A percentile compares a stretch with the other conserved stretches of the same genome.
phyloP scores from a whole-genome alignment of 495 filamentous ascomycete species.

The Aspergillus conjunctus region DNA sequence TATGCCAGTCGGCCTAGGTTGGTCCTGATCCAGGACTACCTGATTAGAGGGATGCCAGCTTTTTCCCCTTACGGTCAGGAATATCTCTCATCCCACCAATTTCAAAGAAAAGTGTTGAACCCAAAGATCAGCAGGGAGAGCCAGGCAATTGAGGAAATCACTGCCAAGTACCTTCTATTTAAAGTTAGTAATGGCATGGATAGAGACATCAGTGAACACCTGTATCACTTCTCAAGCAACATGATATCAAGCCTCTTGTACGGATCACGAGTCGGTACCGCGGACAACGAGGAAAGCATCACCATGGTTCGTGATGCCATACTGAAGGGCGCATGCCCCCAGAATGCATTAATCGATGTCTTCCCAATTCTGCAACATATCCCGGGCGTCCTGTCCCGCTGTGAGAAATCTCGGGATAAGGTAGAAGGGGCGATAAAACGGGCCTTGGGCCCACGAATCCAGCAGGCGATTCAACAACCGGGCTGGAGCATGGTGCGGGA shows the following conservation, averaged over 20 bases:
- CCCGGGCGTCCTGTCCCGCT: not conserved
- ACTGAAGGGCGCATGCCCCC: not conserved
- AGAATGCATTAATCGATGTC: not conserved
- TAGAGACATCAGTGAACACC: not conserved
- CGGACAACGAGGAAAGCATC: not conserved
- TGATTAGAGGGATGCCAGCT: not conserved
- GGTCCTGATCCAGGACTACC: not conserved
- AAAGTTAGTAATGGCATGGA: not conserved
- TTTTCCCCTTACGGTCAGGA: not conserved
- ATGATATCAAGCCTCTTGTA: not conserved
- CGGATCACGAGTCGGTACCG: not conserved
- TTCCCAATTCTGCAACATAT: not conserved
- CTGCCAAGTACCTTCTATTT: not conserved
- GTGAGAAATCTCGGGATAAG: not conserved
- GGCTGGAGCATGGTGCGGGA: not conserved
- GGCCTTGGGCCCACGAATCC: not conserved
- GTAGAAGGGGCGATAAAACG: not conserved
- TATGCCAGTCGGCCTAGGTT: not conserved
- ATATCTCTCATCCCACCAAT: not conserved
- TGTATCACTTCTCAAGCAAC: not conserved
- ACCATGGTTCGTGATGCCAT: not conserved
- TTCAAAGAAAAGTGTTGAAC: not conserved
- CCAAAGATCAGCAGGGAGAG: not conserved
- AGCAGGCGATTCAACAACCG: not conserved
- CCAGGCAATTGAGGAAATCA: not conserved